Percentiles rank a stretch among this genome's conserved stretches.
Conservation (phyloP, 306 rosid genomes). For the Fagus sylvatica region DNA sequence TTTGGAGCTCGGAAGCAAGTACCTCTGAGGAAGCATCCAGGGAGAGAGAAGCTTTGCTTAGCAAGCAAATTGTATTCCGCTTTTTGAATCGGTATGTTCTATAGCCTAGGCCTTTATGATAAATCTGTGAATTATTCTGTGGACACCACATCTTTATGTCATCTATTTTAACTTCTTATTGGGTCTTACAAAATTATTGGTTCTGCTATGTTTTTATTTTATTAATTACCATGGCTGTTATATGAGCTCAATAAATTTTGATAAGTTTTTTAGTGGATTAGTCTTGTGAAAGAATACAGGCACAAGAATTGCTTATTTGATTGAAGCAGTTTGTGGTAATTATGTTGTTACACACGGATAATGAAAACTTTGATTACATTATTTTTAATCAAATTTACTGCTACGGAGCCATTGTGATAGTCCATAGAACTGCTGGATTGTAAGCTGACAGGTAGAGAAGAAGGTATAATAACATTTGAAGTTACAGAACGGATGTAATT, state of each 20-base stretch:
- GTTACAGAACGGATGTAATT: background rate
- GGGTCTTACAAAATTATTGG: background rate
- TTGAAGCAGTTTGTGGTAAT: background rate
- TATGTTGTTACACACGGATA: background rate
- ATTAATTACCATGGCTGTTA: background rate
- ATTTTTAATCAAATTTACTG: background rate
- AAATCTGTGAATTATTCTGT: slow-evolving; percentile 1
- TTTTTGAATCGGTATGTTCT: slow-evolving; percentile 74
- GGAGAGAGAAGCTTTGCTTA: slow-evolving; percentile 88
- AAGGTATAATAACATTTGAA: background rate
- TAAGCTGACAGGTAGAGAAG: background rate
- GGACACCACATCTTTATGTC: background rate
- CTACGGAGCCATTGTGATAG: background rate
- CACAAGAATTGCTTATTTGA: background rate
- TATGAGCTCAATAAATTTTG: background rate
- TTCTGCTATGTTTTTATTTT: background rate
- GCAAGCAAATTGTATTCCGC: slow-evolving; percentile 84
- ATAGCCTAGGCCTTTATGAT: background rate
- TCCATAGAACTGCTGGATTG: background rate
- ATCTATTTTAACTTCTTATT: background rate
- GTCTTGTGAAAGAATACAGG: background rate
- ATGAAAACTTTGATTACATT: background rate
- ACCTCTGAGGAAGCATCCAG: slow-evolving; percentile 85
- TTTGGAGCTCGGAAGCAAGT: slow-evolving; percentile 86
- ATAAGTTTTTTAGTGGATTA: background rate